Evolutionary conservation across 345 rosid species (phyloP), one percentile per base, ranked within the genome.

Genomic region (Sisymbrium altissimum): DNA sequence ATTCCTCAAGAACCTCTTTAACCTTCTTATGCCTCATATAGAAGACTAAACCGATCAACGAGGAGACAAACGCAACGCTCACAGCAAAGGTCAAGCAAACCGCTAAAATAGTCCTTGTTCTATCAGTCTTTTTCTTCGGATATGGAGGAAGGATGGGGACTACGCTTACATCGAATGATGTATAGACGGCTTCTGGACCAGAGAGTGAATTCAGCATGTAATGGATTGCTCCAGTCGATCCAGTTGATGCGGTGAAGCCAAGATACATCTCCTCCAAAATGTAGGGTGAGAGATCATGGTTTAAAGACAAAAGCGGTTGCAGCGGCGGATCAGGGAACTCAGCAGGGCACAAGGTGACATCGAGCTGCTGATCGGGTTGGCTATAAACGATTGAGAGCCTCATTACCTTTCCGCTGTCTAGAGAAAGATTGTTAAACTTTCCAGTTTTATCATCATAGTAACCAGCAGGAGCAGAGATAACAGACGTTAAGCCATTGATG

Each of bases 181-280:
- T 62, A 45, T 78, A 65, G 36, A 30, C 64, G 9, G 78, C 81
- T 21, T 65, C 82, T 25, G 6, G 49, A 25, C 12, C 53, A 46
- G 70, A 60, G 54, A 80, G 61, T 81, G 83, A 64, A 4, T 78
- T 73, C 23, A 82, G 56, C 45, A 86, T 63, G 13, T 82, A 86
- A 11, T 88, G 86, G 5, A 71, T 27, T n/a, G 83, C 69, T 43
- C 64, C 13, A 25, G 72, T 11, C 0, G 78, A 36, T 0, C 89
- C 84, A 0, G 88, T 84, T 0, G 94, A 50, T 10, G 92, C 82
- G 0, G 90, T 82, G 80, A 88, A 83, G 13, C 94, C 97, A 4
- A 71, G 58, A 61, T 81, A 82, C 87, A 81, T 80, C 0, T 69
- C 21, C 6, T 81, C 78, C 54, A 68, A 13, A 62, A 90, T 1